phyloP scores from a whole-genome alignment of 345 rosid genomes.

The Xanthoceras sorbifolium region DNA sequence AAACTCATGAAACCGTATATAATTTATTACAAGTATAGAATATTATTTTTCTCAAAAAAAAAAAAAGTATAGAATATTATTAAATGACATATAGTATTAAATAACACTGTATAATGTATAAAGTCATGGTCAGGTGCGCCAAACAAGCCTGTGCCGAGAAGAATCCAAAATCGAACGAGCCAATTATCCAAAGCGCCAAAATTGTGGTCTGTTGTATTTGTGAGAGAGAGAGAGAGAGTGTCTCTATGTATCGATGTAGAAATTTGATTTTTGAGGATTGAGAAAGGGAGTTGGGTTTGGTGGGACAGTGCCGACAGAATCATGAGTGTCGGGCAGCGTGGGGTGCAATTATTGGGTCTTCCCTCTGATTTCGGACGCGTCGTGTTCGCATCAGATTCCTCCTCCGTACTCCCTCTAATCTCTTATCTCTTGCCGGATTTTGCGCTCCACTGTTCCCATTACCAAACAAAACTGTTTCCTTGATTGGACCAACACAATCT shows the following conservation, averaged over 20 bases:
- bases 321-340: slow-evolving; percentile 67
- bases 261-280: slow-evolving; percentile 16
- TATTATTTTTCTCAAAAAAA: too few species aligned
- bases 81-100: too few species aligned
- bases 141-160: too few species aligned
- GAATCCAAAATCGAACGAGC: too few species aligned
- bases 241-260: slow-evolving; percentile 24
- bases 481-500: not conserved
- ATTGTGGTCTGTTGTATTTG: too few species aligned
- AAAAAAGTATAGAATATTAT: too few species aligned
- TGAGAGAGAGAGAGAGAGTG: not conserved
- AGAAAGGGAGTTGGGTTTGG: slow-evolving; percentile 20
- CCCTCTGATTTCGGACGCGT: slow-evolving; percentile 71
- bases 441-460: slow-evolving; percentile 44
- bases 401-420: slow-evolving; percentile 46
- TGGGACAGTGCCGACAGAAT: slow-evolving; percentile 45
- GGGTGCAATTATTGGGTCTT: slow-evolving; percentile 55
- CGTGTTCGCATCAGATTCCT: slow-evolving; percentile 68
- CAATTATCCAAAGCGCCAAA: too few species aligned
- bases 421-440: slow-evolving; percentile 52
- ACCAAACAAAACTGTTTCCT: slow-evolving; percentile 22
- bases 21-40: too few species aligned
- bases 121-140: too few species aligned
- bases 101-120: too few species aligned
- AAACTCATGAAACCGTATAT: too few species aligned